Evolutionary conservation across 805 yeast species (phyloP).

Genomic region (Ogataea philodendri): DNA sequence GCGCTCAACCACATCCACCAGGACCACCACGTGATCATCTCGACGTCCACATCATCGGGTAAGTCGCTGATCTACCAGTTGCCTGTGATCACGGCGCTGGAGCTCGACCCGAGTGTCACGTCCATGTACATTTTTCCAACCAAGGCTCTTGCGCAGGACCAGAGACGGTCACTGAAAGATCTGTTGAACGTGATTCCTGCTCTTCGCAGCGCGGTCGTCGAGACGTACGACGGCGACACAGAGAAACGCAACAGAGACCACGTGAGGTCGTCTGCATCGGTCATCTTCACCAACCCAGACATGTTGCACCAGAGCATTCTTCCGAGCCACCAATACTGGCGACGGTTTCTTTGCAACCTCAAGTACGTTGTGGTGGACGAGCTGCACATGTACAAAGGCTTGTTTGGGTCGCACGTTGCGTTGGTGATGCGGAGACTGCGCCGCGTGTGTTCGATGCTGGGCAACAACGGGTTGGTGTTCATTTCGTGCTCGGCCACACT

Average conservation of each 20-base stretch:
- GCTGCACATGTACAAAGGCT: constrained; percentile 82
- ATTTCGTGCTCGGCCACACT: constrained; percentile 95
- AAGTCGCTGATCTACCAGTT: constrained; percentile 90
- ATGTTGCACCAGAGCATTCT: constrained; percentile 82
- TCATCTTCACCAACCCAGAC: constrained; percentile 94
- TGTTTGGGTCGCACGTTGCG: constrained; percentile 92
- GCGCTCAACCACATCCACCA: constrained; percentile 61
- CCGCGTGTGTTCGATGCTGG: constrained; percentile 55
- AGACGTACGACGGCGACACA: constrained; percentile 95
- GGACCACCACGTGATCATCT: constrained; percentile 71
- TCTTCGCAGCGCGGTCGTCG: constrained; percentile 49
- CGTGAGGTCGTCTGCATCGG: constrained; percentile 64
- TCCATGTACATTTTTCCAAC: constrained; percentile 94
- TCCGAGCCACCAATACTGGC: constrained; percentile 78
- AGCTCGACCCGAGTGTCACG: constrained; percentile 46
- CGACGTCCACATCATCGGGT: constrained; percentile 97
- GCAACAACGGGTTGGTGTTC: constrained; percentile 56
- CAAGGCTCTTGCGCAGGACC: constrained; percentile 97
- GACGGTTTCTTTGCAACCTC: constrained; percentile 59
- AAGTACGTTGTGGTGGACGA: constrained; percentile 79
- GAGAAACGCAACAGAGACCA: constrained; percentile 49
- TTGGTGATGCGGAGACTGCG: constrained; percentile 76
- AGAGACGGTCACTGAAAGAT: constrained; percentile 71
- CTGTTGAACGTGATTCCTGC: constrained; percentile 51
- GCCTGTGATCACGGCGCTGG: constrained; percentile 62